These are phyloP conservation scores for Penicillium samsonianum DNA, from an alignment of 495 filamentous ascomycete genomes.

Conservation along the genomic window DNA sequence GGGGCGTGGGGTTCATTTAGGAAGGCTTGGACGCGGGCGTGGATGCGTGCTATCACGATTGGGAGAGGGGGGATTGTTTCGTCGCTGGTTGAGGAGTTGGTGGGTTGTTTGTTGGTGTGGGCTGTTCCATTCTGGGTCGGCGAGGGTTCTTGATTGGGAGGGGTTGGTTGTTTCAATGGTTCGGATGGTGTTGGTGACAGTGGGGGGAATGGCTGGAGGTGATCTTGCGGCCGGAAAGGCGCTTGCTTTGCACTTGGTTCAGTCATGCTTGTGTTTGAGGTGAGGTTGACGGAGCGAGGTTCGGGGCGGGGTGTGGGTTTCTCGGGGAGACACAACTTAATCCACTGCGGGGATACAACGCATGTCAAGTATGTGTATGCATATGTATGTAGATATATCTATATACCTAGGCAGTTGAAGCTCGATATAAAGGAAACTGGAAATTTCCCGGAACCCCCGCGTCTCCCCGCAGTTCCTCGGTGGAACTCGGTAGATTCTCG, in stretches of 20 bases:
- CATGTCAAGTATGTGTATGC: neutral
- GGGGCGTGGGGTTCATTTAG: conserved; percentile 59
- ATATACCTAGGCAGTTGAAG: neutral
- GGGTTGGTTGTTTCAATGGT: neutral
- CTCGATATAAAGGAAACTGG: neutral
- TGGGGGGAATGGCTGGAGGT: conserved; percentile 9
- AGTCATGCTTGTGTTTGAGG: conserved; percentile 20
- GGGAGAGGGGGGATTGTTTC: conserved; percentile 30
- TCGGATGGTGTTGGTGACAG: neutral
- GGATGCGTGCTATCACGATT: conserved; percentile 59
- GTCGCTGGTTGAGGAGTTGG: neutral
- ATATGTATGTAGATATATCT: neutral
- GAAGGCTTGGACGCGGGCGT: conserved; percentile 67
- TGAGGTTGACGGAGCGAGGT: conserved; percentile 15
- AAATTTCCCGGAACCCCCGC: conserved; percentile 11
- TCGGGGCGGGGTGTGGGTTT: conserved; percentile 24
- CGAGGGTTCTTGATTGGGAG: neutral
- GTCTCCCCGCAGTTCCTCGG: conserved; percentile 22
- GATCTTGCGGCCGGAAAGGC: conserved; percentile 10
- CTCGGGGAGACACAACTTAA: conserved; percentile 25
- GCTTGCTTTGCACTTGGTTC: neutral
- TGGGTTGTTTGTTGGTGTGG: neutral
- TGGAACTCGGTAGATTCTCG: conserved; percentile 21
- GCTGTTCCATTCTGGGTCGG: conserved; percentile 2
- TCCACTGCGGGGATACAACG: conserved; percentile 21